Evolutionary conservation across 2,329 filamentous ascomycete genomes (phyloP).

Genomic region (Xylaria polymorpha): DNA sequence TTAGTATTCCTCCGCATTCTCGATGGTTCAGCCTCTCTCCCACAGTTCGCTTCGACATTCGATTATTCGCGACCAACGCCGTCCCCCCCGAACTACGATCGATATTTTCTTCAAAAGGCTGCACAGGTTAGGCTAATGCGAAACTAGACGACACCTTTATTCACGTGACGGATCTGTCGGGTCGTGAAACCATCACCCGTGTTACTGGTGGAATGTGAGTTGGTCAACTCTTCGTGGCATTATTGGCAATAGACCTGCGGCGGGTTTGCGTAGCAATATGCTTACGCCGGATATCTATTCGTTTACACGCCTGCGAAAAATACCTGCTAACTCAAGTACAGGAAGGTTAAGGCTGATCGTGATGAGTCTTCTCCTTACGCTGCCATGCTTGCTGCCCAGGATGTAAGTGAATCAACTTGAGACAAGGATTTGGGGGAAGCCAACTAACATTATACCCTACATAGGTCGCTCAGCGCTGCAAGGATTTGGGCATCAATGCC

Average conservation of each 20-base stretch:
- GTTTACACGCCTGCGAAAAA: neutral
- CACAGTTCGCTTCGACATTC: constrained; percentile 5
- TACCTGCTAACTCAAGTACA: constrained; percentile 27
- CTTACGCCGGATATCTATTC: neutral
- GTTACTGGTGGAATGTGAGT: constrained; percentile 90
- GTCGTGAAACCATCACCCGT: constrained; percentile 99
- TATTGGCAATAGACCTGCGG: neutral
- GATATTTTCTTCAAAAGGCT: neutral
- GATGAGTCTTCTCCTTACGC: constrained; percentile 99
- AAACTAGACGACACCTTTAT: constrained; percentile 81
- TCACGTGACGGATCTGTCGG: constrained; percentile 96
- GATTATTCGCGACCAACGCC: neutral
- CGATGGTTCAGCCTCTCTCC: constrained; percentile 2
- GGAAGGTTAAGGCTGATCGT: constrained; percentile 99
- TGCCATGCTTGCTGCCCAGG: constrained; percentile 99
- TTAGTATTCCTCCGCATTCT: constrained; percentile 28
- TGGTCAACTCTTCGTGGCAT: neutral
- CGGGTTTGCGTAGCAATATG: neutral
- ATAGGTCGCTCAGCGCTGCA: constrained; percentile 76
- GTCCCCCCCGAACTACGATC: neutral
- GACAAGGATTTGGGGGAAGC: neutral
- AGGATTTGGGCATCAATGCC: constrained; percentile 81
- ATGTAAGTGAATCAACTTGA: constrained; percentile 64
- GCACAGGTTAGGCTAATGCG: constrained; percentile 16
- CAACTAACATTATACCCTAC: constrained; percentile 2